Evolutionary conservation across 2,329 filamentous ascomycete species (phyloP).

Genomic region (Aspergillus neotritici): DNA sequence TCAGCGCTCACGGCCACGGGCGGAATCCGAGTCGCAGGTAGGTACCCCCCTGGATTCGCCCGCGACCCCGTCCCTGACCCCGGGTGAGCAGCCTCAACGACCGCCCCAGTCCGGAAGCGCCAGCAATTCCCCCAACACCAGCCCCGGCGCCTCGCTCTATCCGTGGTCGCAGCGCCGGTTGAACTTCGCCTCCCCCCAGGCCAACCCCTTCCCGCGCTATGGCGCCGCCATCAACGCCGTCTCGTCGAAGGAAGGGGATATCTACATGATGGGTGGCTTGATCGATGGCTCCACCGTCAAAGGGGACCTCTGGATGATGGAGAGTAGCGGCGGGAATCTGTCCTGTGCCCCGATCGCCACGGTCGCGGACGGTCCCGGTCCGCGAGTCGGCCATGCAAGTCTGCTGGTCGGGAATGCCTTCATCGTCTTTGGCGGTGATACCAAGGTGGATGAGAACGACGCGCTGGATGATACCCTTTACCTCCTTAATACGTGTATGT

Average conservation of each 20-base stretch:
- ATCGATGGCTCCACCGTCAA: conserved; percentile 95
- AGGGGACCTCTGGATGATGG: conserved; percentile 96
- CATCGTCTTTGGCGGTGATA: conserved; percentile 97
- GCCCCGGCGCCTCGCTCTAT: conserved; percentile 75
- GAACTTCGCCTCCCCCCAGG: conserved; percentile 74
- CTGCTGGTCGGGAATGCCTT: conserved; percentile 96
- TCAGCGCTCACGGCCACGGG: conserved; percentile 51
- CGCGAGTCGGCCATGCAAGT: conserved; percentile 89
- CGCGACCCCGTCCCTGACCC: conserved; percentile 7
- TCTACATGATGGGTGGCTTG: conserved; percentile 95
- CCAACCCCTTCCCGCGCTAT: conserved; percentile 91
- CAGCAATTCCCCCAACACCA: conserved; percentile 41
- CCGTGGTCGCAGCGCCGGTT: conserved; percentile 91
- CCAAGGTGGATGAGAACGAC: conserved; percentile 90
- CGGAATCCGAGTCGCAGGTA: conserved; percentile 53
- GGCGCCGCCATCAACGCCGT: conserved; percentile 90
- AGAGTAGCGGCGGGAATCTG: conserved; percentile 74
- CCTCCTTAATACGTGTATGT: conserved; percentile 92
- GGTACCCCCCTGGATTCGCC: conserved; percentile 17
- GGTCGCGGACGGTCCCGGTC: conserved; percentile 87
- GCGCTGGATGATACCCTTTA: conserved; percentile 92
- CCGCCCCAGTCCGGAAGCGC: conserved; percentile 50
- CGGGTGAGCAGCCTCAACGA: conserved; percentile 23
- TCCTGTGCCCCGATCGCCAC: conserved; percentile 88
- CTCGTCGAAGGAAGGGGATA: conserved; percentile 91